Conservation (phyloP, 2,329 filamentous ascomycete genomes). For the Alternaria conjuncta region DNA sequence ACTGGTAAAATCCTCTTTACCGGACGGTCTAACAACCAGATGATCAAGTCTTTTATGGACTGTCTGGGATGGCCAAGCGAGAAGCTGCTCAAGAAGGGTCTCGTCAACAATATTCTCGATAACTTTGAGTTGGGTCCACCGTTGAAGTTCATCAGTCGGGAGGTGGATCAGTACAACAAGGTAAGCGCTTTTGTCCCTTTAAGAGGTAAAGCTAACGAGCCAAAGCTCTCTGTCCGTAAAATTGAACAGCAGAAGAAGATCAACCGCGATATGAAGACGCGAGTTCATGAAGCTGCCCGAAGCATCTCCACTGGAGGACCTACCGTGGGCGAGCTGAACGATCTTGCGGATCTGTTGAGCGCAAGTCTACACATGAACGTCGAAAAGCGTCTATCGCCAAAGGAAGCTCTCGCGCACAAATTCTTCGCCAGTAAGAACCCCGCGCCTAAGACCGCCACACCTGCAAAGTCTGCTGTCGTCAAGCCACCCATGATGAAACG, state of each 20-base stretch:
- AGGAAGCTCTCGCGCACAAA: conserved; percentile 85
- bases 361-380: conserved; percentile 88
- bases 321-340: conserved; percentile 77
- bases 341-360: conserved; percentile 87
- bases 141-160: conserved; percentile 78
- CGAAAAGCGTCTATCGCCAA: conserved; percentile 86
- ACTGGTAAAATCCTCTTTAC: conserved; percentile 97
- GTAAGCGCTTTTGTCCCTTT: conserved; percentile 20
- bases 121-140: conserved; percentile 63
- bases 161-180: conserved; percentile 65
- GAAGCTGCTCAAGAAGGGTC: conserved; percentile 83
- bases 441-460: conserved; percentile 14
- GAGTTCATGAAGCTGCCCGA: conserved; percentile 73
- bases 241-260: conserved; percentile 69
- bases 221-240: conserved; percentile 69
- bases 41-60: conserved; percentile 96
- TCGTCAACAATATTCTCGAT: conserved; percentile 73
- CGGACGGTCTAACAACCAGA: conserved; percentile 95
- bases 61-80: conserved; percentile 89
- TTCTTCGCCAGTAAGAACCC: conserved; percentile 69
- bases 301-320: conserved; percentile 69
- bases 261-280: conserved; percentile 74
- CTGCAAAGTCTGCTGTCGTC: conserved; percentile 32
- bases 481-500: conserved; percentile 37
- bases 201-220: conserved; percentile 14